phyloP scores from a whole-genome alignment of 768 basidiomycete genomes.

The Boletus reticuloceps region DNA sequence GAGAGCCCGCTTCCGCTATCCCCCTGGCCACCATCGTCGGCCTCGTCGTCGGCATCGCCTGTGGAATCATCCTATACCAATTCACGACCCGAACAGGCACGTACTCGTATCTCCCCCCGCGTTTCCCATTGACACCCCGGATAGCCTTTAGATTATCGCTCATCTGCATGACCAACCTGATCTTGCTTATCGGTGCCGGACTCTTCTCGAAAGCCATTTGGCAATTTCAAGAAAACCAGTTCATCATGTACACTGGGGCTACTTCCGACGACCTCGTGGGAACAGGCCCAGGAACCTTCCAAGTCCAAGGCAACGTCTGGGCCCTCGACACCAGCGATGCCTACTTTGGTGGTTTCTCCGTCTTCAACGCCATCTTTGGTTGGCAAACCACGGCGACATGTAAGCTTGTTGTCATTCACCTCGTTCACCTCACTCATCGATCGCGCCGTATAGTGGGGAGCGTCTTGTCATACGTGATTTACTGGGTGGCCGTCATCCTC shows the following conservation, averaged over 20 bases:
- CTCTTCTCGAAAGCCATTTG: constrained; percentile 81
- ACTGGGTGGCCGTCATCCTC: constrained; percentile 83
- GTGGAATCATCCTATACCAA: constrained; percentile 76
- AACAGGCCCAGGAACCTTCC: constrained; percentile 82
- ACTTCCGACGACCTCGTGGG: constrained; percentile 68
- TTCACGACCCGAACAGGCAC: constrained; percentile 73
- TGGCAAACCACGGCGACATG: constrained; percentile 84
- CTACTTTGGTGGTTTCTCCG: constrained; percentile 63
- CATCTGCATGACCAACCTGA: constrained; percentile 84
- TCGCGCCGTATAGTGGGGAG: constrained; percentile 52
- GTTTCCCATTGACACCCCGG: not conserved
- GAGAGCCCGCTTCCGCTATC: constrained; percentile 76
- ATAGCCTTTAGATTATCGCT: constrained; percentile 83
- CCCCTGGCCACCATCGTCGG: constrained; percentile 90
- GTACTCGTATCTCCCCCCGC: constrained; percentile 15
- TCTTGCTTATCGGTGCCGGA: constrained; percentile 92
- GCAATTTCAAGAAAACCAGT: constrained; percentile 67
- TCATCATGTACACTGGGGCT: constrained; percentile 64
- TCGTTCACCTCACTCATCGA: not conserved
- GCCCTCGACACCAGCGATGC: constrained; percentile 81
- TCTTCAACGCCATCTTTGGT: constrained; percentile 84
- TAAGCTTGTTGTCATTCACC: constrained; percentile 23
- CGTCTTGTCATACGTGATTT: constrained; percentile 85
- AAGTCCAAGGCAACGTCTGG: constrained; percentile 84
- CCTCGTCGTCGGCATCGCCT: constrained; percentile 68